Conservation (phyloP, 139 green algal species). For the Astrephomene gubernaculifera region DNA sequence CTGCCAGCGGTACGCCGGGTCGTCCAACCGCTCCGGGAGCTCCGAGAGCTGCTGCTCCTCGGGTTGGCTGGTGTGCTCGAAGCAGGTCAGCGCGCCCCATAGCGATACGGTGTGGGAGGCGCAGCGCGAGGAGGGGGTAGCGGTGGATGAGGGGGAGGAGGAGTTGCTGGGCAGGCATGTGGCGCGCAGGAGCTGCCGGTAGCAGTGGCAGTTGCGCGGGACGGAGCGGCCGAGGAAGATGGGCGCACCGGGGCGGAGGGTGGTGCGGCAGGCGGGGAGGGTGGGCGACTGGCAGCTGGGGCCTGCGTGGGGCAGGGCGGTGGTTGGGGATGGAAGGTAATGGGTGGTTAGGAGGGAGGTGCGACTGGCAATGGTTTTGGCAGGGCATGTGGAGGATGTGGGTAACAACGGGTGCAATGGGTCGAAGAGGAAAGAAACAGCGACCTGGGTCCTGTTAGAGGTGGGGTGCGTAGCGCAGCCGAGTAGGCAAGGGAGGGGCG, state of each 20-base stretch:
- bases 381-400: neutral
- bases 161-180: neutral
- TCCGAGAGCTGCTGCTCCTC: conserved; percentile 15
- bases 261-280: conserved; percentile 25
- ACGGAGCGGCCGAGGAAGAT: conserved; percentile 14
- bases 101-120: neutral
- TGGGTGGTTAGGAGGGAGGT: neutral
- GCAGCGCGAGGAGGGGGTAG: too few relatives aligned
- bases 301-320: neutral
- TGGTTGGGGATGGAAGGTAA: neutral
- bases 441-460: too few relatives aligned
- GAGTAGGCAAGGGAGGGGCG: too few relatives aligned
- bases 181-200: neutral
- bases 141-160: too few relatives aligned
- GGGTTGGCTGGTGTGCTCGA: neutral
- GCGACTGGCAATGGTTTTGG: neutral
- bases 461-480: too few relatives aligned
- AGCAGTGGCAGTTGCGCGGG: conserved; percentile 40
- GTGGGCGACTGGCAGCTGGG: neutral
- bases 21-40: conserved; percentile 6
- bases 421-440: too few relatives aligned
- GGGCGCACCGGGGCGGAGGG: neutral
- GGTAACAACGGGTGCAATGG: too few relatives aligned
- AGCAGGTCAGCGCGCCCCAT: conserved; percentile 23
- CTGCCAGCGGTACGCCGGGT: neutral